These are phyloP conservation scores for Naganishia randhawae DNA, from an alignment of 768 basidiomycete species.

Conservation along the genomic window DNA sequence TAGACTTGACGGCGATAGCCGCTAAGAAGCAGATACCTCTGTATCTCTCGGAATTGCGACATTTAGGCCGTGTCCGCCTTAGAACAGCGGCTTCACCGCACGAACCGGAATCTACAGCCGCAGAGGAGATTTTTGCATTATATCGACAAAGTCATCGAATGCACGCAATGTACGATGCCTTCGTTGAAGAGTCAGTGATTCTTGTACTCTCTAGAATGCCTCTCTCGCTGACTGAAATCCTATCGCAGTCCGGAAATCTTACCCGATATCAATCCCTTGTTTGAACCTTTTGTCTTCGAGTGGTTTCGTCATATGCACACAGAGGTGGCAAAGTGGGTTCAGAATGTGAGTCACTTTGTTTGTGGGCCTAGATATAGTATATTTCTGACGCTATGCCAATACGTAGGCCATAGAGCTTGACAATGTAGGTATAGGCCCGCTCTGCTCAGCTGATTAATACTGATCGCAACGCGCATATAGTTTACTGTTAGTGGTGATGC, in stretches of 20 bases:
- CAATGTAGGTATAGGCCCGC: constrained; percentile 56
- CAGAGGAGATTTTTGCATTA: constrained; percentile 22
- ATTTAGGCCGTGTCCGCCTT: constrained; percentile 13
- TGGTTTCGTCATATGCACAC: constrained; percentile 85
- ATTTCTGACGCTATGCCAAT: constrained; percentile 21
- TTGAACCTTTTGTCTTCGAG: constrained; percentile 78
- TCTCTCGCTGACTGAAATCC: constrained; percentile 6
- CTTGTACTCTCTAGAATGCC: constrained; percentile 23
- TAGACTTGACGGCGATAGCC: constrained; percentile 18
- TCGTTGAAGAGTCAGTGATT: constrained; percentile 10
- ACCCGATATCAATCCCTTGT: constrained; percentile 56
- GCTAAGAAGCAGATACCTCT: constrained; percentile 12
- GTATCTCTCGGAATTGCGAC: constrained; percentile 14
- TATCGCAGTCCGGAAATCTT: background rate
- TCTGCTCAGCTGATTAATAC: background rate
- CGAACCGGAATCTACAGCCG: constrained; percentile 10
- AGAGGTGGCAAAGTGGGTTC: constrained; percentile 91
- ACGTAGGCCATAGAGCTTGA: constrained; percentile 73
- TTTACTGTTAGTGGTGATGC: constrained; percentile 4
- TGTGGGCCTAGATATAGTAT: too few relatives aligned
- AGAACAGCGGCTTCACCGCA: constrained; percentile 10
- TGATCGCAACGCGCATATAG: constrained; percentile 18
- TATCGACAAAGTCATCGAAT: constrained; percentile 18
- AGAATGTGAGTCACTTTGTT: constrained; percentile 61
- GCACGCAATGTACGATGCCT: constrained; percentile 56